Evolutionary conservation across 1,284 basidiomycete species (phyloP).

Genomic region (Wallemia hederae): DNA sequence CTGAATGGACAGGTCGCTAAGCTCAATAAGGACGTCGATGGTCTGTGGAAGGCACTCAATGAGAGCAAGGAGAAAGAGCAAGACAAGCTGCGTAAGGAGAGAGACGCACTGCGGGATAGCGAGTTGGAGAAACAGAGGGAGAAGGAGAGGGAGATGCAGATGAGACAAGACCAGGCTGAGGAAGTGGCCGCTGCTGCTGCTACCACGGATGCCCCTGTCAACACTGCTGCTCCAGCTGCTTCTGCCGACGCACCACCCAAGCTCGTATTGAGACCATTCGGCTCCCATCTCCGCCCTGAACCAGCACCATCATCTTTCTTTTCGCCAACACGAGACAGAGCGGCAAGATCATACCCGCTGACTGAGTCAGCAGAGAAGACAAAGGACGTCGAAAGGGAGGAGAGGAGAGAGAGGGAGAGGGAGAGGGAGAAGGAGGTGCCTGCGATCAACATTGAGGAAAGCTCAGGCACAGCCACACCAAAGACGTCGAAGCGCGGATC

Average conservation of each 20-base stretch:
- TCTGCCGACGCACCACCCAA: not conserved
- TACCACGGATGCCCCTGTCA: too few species aligned
- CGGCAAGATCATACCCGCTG: not conserved
- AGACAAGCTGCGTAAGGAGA: not conserved
- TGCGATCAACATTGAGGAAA: not conserved
- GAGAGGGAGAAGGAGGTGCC: not conserved
- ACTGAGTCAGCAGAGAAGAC: not conserved
- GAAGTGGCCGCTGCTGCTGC: not conserved
- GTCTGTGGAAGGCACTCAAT: not conserved
- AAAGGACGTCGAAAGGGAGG: not conserved
- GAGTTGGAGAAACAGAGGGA: not conserved
- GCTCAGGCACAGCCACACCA: not conserved
- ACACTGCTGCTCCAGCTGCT: too few species aligned
- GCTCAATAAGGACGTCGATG: not conserved
- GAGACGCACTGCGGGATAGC: too few species aligned
- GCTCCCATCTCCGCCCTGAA: not conserved
- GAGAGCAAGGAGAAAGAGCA: not conserved
- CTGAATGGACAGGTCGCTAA: not conserved
- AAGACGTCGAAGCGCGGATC: not conserved
- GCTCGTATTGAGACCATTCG: not conserved
- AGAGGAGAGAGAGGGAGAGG: not conserved
- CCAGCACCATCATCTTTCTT: not conserved
- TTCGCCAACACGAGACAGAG: not conserved
- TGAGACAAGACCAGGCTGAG: not conserved
- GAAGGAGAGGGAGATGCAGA: not conserved